A percentile compares a stretch with the other conserved stretches of the same genome.
phyloP scores from a whole-genome alignment of 176 grass and related monocot species.

The Phyllostachys edulis region DNA sequence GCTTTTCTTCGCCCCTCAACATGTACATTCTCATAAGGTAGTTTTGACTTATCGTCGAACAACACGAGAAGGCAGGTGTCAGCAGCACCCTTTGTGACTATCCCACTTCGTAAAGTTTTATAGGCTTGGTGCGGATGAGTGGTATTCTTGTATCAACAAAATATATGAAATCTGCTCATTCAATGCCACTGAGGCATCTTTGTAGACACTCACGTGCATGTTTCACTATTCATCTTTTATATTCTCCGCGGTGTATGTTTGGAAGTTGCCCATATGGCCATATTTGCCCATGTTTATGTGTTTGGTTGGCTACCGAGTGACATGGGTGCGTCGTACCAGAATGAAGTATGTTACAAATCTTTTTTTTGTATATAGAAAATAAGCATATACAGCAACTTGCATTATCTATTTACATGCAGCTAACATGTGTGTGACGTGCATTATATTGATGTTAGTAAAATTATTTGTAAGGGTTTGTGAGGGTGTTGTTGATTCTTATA shows the following conservation, averaged over 20 bases:
- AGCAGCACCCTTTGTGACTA: background rate
- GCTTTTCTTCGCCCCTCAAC: constrained; percentile 25
- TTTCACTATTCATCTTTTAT: background rate
- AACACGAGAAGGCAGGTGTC: background rate
- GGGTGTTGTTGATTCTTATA: no score
- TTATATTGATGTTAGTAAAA: no score
- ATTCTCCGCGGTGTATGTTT: background rate
- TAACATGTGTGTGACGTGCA: no score
- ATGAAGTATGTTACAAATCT: background rate
- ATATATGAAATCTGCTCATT: background rate
- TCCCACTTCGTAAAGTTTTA: background rate
- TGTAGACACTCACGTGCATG: background rate
- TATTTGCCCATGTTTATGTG: no score
- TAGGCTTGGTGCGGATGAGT: background rate
- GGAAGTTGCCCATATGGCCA: background rate
- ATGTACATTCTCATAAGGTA: background rate
- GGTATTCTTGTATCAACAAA: background rate
- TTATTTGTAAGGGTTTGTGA: no score
- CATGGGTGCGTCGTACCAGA: background rate
- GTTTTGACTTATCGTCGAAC: background rate
- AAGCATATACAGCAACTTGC: no score
- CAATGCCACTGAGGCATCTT: background rate
- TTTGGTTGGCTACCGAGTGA: background rate
- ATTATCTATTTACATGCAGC: no score
- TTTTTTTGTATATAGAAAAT: no score